Base-by-base conservation (phyloP, 2,329 filamentous ascomycete species). In the Cytospora leucostoma region DNA sequence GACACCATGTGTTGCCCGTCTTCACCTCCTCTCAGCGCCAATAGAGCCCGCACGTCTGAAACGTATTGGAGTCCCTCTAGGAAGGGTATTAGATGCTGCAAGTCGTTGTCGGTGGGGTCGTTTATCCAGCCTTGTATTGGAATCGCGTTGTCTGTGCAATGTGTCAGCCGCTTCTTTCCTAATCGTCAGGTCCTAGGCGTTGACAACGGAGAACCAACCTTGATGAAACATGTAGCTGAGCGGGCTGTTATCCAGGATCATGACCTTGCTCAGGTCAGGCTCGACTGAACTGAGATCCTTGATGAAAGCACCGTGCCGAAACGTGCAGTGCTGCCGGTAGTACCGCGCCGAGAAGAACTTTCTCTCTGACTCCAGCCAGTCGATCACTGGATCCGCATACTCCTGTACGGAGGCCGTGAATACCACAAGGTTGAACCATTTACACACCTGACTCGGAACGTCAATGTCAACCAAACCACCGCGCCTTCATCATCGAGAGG, bases 121-220 rank as follows among this genome's bases (percentile, higher is more conserved):
- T 89, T 97, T 78, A 99, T 98, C 95, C 95, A 99, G 73, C 95
- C 95, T 80, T 98, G 94, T 74, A 99, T 98, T 3, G 95, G 95
- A 72, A 99, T 97, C 57, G 95, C 95, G 79, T 99, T 99, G 76
- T 99, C 95, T 99, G 72, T 7, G 13, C 27, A 17, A n/a, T 15
- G 55, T 55, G 65, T 71, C 67, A 72, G 67, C 38, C 50, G 50
- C 33, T 47, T 61, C 21, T 49, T 12, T 21, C 35, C 15, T 34
- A 53, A 51, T 7, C 3, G 17, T 37, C 6, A 2, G 19, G 5
- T 12, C 15, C 13, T 19, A 13, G 7, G 19, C 13, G 32, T 17
- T 27, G 37, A 4, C 44, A 40, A n/a, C 55, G 8, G 21, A 49
- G 12, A 10, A 74, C 85, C 73, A 79, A 95, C 95, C 94, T 88